Base-by-base conservation (phyloP, 805 yeast species). In the Cyberlindnera nakhonratchasimensis region DNA sequence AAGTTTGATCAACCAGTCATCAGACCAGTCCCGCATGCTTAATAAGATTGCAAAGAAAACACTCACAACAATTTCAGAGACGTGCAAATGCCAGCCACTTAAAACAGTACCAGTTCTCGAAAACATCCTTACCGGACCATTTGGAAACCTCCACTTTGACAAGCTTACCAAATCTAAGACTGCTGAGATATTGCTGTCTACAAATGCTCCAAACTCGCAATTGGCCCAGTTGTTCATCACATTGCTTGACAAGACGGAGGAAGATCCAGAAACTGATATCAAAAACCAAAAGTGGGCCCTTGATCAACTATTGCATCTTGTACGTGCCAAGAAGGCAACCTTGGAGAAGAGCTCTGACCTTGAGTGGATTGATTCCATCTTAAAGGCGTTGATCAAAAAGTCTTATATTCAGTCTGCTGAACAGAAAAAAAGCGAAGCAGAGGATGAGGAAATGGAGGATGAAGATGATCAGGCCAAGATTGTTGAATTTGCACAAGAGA, bases 111-210 rank as follows among this genome's bases (percentile, higher is more conserved):
- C 64, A 20, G 51, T 63, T 22, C 39, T 74, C 7, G 39, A 58
- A 21, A 51, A 58, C 3, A 40, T 80, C 3, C 51, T 77, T 13
- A 51, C 63, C 26, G 72, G 75, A 12, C 61, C 67, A 14, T 69
- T 70, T 21, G 86, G 86, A 5, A 72, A 77, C 29, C 69, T 85
- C 54, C 79, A 79, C 46, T 89, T 90, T 61, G 97, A 90, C 61
- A 70, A 74, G 46, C 58, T 85, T 22, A 82, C 96, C 2, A 88
- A 84, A 55, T 66, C 90, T 1, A 87, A 82, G 57, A 76, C 87
- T 0, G 65, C 77, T 11, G 79, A 77, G 31, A 12, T 29, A 3
- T 37, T 53, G 11, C 37, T 45, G 14, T 18, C 40, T 10, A 29
- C 32, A 2, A 49, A 40, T 20, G 43, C 45, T 2, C 40, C 55